Evolutionary conservation across 2,329 filamentous ascomycete genomes (phyloP), one percentile per base, ranked within the genome.

Genomic region (Phyllosticta citribraziliensis): DNA sequence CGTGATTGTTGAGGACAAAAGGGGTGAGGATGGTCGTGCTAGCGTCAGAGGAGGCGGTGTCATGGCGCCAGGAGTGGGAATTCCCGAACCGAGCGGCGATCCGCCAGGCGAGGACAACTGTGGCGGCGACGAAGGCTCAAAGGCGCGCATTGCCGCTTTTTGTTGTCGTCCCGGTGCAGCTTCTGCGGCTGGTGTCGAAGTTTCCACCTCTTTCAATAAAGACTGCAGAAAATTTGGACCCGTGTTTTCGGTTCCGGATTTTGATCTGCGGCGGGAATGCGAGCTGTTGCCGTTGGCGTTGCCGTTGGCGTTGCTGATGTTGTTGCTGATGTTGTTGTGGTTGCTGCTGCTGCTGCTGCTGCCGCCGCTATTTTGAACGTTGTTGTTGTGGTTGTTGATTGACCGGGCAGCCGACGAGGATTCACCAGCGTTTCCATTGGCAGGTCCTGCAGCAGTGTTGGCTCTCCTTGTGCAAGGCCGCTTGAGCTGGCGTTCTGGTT

Each of bases 401-500:
- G 20, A 25, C 25, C 52, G 25, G 25, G 61, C 54, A 30, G 52
- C 57, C 33, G 57, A 58, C 22, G 52, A 57, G 25, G 56, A 57
- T 59, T 62, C 60, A 30, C 53, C 56, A 30, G 52, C 52, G n/a
- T 59, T 55, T 52, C 17, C 51, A n/a, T 69, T 62, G 17, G 71
- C 70, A 50, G 78, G 74, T 50, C 79, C 77, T 17, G 74, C 76
- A 25, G 77, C 73, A 57, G 84, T 80, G 58, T 80, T 80, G 57
- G 87, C 78, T 56, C 89, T 82, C 66, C 89, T 83, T 20, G 90
- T 94, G 63, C 92, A 85, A 30, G 92, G 92, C 17, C 92, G 87
- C 75, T 97, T 97, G 54, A 96, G 78, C 72, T 89, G 92, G 57
- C 92, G 85, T 72, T 94, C 87, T 0, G 88, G 88, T 67, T 93